Evolutionary conservation across 2,329 filamentous ascomycete species (phyloP), one percentile per base, ranked within the genome.

Genomic region (Pyricularia grisea): DNA sequence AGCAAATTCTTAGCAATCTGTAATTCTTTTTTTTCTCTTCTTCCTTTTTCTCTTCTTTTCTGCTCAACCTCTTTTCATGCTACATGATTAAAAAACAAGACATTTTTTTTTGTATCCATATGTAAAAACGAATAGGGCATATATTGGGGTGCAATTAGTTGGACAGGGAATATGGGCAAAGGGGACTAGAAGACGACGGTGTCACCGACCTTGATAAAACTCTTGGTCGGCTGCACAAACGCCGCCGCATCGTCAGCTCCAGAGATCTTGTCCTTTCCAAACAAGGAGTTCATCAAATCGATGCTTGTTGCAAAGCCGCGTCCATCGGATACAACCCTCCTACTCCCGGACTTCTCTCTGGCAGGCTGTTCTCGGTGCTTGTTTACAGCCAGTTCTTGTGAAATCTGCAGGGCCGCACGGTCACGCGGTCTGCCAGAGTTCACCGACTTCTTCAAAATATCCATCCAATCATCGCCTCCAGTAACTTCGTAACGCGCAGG

Each of bases 281-380:
- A 97, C 69, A 97, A 83, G 66, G 93, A 97, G 77, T 97, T 94
- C 93, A 97, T 97, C 77, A 97, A 83, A 81, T 97, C 95, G 80
- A 98, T 97, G 75, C 92, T 94, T 25, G 91, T 97, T 25, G 89
- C 87, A 78, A 97, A 94, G 0, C 90, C 90, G 72, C 87, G 87
- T 68, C 85, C 83, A 73, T 87, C 84, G 58, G 78, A 71, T 23
- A 79, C 75, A 30, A 76, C 72, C 60, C 76, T 77, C 68, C 78
- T 79, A 30, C 74, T 72, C 0, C 61, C 72, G 72, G 72, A 73
- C 65, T 73, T 73, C 61, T 78, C 77, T 68, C 77, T 77, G 64
- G 74, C 69, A 12, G 75, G 81, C 71, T 84, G 83, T 66, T 88
- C 83, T 31, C 84, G 83, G 70, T 86, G 85, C 5, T 31, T 50